Conservation (phyloP, 768 basidiomycete species). For the Phaffia australis region DNA sequence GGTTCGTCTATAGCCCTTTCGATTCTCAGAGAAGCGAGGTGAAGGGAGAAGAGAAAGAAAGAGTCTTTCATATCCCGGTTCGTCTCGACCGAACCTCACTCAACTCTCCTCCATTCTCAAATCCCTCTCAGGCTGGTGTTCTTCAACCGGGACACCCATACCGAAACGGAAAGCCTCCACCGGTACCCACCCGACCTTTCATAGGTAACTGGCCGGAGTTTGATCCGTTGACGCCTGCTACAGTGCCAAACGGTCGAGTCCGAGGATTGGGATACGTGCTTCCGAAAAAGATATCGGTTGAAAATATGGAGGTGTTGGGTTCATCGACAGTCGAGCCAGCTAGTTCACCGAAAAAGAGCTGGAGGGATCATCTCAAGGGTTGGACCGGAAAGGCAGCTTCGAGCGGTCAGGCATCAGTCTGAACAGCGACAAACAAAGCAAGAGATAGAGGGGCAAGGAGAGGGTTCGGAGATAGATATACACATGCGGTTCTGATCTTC, state of each 20-base stretch:
- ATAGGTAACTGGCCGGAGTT: constrained; percentile 22
- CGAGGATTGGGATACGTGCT: constrained; percentile 7
- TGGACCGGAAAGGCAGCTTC: no score
- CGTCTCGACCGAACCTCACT: neutral
- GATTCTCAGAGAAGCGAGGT: no score
- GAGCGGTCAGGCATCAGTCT: no score
- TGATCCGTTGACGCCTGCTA: constrained; percentile 3
- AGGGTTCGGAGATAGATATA: no score
- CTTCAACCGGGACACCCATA: constrained; percentile 17
- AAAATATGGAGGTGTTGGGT: no score
- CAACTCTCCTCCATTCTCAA: neutral
- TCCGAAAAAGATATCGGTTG: neutral
- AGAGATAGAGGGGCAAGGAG: no score
- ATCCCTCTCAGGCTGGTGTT: constrained; percentile 5
- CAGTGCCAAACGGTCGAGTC: neutral
- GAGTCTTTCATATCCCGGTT: neutral
- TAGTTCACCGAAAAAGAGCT: no score
- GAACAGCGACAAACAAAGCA: no score
- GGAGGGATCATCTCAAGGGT: no score
- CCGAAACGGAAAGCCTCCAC: neutral
- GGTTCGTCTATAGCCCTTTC: constrained; percentile 45
- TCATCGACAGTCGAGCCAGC: no score
- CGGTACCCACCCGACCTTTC: neutral
- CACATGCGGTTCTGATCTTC: no score
- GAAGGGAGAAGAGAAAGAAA: no score